Base-by-base conservation (phyloP, 768 basidiomycete species). In the Kwoniella dendrophila region DNA sequence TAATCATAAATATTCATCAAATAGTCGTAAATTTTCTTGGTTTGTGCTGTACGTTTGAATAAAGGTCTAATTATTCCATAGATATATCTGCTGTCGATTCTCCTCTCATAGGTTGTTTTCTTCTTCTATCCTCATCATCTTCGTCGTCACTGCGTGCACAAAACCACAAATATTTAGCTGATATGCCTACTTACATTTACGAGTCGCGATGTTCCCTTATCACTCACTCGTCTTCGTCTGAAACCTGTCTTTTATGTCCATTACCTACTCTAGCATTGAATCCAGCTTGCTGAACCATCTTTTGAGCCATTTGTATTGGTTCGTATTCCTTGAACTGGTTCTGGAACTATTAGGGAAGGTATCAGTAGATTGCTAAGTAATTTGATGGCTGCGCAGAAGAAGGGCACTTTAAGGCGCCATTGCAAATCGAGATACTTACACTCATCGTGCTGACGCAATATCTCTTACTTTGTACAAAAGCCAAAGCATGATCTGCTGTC, bases 381-480 rank as follows among this genome's bases (percentile, higher is more conserved):
- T 6, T 4, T 44, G 48, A 33, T 34, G 10, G 10, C n/a, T n/a
- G n/a, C n/a, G n/a, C n/a, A 29, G 12, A 22, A n/a, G 10, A 18
- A 18, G 11, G n/a, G 48, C 8, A 52, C n/a, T 10, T 11, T 16
- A 10, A 56, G 26, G 50, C 0, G 36, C 16, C 12, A n/a, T n/a
- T 26, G 18, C 6, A 38, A 0, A 3, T n/a, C n/a, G n/a, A n/a
- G n/a, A n/a, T 27, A 70, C 77, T 72, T 58, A 78, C 79, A 34
- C 71, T 71, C 51, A 71, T 75, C 14, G 74, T 73, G 33, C 70
- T 67, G 41, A 78, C 71, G 64, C 79, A 80, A 58, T 79, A 80
- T 36, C 79, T 64, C 49, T 73, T 68, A 20, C 68, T 67, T 63
- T 79, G 79, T 12, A 79, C 75, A 55, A 63, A 75, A 3, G 55